Percentiles rank a stretch among this genome's conserved stretches.
Conservation (phyloP, 305 asterid genomes). For the Fraxinus angustifolia region DNA sequence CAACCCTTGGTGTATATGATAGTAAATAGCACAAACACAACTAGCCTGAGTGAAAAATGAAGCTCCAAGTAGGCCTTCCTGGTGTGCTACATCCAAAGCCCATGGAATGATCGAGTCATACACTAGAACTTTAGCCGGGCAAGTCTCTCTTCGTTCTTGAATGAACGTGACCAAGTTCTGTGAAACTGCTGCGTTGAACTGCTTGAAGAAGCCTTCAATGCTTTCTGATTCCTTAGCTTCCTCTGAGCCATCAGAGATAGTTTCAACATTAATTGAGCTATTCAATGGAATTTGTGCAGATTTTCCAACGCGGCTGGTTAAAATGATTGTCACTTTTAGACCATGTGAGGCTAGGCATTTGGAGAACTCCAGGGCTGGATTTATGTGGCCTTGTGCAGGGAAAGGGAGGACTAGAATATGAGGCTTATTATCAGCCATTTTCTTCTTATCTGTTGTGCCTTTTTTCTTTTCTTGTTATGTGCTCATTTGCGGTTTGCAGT, state of each 20-base stretch:
- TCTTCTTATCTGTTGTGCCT: neutral
- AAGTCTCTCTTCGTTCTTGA: neutral
- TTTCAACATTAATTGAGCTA: constrained; percentile 18
- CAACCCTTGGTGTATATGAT: constrained; percentile 27
- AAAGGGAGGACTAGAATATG: constrained; percentile 31
- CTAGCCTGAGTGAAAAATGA: constrained; percentile 35
- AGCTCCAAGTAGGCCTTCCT: constrained; percentile 29
- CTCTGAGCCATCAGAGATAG: constrained; percentile 13
- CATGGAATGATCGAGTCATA: constrained; percentile 35
- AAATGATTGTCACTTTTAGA: constrained; percentile 29
- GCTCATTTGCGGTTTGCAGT: neutral
- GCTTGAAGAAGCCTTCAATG: neutral
- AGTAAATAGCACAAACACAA: constrained; percentile 19
- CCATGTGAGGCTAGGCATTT: constrained; percentile 29
- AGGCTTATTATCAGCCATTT: constrained; percentile 17
- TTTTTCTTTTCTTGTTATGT: neutral
- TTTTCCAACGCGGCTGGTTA: neutral
- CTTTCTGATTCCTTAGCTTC: constrained; percentile 1
- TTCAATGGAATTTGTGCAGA: neutral
- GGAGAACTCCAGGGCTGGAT: constrained; percentile 37
- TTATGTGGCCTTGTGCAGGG: constrained; percentile 41
- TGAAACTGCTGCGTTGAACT: neutral
- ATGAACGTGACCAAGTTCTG: constrained; percentile 16
- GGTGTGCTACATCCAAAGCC: constrained; percentile 27
- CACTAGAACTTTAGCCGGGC: constrained; percentile 16